A percentile compares a stretch with the other conserved stretches of the same genome.
These are phyloP conservation scores for Populus tremula DNA, from an alignment of 345 rosid species.

Conservation along the genomic window DNA sequence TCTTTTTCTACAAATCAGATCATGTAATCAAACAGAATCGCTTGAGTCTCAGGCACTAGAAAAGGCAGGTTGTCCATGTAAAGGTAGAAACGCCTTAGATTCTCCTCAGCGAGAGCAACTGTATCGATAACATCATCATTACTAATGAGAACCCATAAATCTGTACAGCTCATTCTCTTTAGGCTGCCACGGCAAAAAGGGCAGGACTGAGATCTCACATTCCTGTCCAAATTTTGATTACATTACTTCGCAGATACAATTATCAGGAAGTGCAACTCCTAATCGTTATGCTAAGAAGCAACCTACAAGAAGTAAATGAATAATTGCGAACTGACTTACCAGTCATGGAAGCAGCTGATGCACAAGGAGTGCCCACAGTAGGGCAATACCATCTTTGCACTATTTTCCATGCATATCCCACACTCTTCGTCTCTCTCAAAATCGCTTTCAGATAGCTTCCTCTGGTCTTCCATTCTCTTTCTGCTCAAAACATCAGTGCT, in stretches of 20 bases:
- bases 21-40: conserved; percentile 57
- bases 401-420: conserved; percentile 70
- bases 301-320: not conserved
- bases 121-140: conserved; percentile 40
- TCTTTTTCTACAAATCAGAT: conserved; percentile 35
- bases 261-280: too few relatives aligned
- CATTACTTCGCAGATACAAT: not conserved
- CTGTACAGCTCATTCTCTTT: conserved; percentile 45
- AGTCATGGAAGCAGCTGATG: conserved; percentile 59
- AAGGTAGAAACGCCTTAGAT: conserved; percentile 49
- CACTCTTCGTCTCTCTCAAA: conserved; percentile 57
- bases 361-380: conserved; percentile 63
- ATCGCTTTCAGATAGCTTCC: conserved; percentile 28
- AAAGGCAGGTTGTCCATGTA: conserved; percentile 50
- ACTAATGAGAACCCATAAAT: conserved; percentile 56
- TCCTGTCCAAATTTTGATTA: conserved; percentile 40
- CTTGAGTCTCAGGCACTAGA: conserved; percentile 37
- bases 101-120: conserved; percentile 49
- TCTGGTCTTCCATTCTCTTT: conserved; percentile 32
- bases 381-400: conserved; percentile 50
- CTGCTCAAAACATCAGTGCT: conserved; percentile 17
- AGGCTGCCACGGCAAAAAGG: conserved; percentile 70
- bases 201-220: conserved; percentile 57
- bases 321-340: conserved; percentile 32
- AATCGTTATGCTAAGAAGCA: not conserved